Evolutionary conservation across 1,284 basidiomycete species (phyloP).

Genomic region (Boletus hoseneyae): DNA sequence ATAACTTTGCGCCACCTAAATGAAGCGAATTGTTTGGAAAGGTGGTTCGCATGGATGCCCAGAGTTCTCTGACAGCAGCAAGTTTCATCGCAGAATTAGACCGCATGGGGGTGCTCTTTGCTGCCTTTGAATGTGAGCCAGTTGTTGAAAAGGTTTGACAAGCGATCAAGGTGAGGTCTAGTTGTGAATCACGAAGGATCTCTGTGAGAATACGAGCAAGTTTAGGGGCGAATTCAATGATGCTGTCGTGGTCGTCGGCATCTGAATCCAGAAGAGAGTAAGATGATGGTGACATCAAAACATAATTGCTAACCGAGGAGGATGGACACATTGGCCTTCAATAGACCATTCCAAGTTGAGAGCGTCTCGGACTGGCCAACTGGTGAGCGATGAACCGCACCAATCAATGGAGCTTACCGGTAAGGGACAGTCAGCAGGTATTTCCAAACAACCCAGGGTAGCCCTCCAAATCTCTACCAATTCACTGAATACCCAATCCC

Average conservation of each 20-base stretch:
- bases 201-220: constrained; percentile 44
- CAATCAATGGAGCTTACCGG: constrained; percentile 38
- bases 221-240: constrained; percentile 40
- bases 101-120: constrained; percentile 14
- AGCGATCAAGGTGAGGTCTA: constrained; percentile 43
- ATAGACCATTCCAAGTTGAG: constrained; percentile 41
- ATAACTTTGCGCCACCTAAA: constrained; percentile 42
- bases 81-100: constrained; percentile 49
- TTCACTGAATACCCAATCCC: constrained; percentile 50
- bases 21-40: constrained; percentile 43
- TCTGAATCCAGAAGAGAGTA: constrained; percentile 26
- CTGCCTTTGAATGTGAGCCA: constrained; percentile 4
- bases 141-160: constrained; percentile 14
- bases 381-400: constrained; percentile 12
- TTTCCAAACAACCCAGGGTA: constrained; percentile 42
- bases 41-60: constrained; percentile 42
- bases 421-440: constrained; percentile 36
- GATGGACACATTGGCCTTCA: constrained; percentile 36
- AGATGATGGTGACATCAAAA: constrained; percentile 1
- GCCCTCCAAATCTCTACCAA: constrained; percentile 57
- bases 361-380: constrained; percentile 35
- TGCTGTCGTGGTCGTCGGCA: constrained; percentile 30
- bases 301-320: constrained; percentile 31
- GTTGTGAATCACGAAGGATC: constrained; percentile 49
- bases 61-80: constrained; percentile 51